Evolutionary conservation across 768 basidiomycete species (phyloP), one percentile per base, ranked within the genome.

Genomic region (Boletus pseudopeckii): DNA sequence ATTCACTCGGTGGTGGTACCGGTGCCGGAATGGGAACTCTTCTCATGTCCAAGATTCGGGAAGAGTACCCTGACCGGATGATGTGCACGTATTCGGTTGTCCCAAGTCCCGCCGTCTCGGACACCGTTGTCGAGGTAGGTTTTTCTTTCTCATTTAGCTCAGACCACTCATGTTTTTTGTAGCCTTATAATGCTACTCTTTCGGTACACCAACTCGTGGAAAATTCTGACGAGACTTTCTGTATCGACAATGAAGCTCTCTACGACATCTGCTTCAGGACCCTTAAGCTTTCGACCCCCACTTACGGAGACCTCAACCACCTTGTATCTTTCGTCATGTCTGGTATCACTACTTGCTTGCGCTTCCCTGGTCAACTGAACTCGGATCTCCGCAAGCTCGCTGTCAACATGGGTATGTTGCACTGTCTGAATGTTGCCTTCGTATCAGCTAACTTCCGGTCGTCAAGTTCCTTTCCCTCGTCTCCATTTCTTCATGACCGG

Each of bases 31-130:
- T 99, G 96, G 97, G 97, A 74, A 98, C 97, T 43, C 88, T 99
- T 50, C 76, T 99, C 61, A 97, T 99, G 72, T 98, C 95, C 62
- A 99, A 99, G 79, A 97, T 99, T 71, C 85, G 96, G 60, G 95
- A 98, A 73, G 96, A 99, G 71, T 99, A 92, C 75, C 97, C 96
- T 61, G 97, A 99, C 74, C 82, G 97, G 52, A 99, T 99, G 96
- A 98, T 98, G 96, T 93, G 92, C 73, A 98, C 97, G 56, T 99
- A 96, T 80, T 98, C 97, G 52, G 96, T 99, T 65, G 92, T 98
- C 15, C 96, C 96, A 30, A 88, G 86, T 74, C 94, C 96, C 52
- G 96, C 96, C 73, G 95, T 98, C 49, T 98, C 95, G 13, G 97
- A 98, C 71, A 98, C 97, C 53, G 97, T 99, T 64, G 95, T 98